phyloP scores from a whole-genome alignment of 202 grass and related monocot species.

The Setaria viridis region DNA sequence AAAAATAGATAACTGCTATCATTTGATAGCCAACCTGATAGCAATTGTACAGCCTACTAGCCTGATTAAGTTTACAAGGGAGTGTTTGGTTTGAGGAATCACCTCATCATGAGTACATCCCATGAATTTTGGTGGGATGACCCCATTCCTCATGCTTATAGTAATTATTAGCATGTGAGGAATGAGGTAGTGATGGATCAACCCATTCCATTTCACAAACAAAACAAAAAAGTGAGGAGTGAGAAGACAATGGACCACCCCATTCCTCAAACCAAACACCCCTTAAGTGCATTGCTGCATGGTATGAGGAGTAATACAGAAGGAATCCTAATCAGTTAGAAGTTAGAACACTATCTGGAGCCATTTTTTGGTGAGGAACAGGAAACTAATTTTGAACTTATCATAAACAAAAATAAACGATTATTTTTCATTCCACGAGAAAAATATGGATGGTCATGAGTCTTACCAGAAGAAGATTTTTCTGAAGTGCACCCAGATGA shows the following conservation, averaged over 20 bases:
- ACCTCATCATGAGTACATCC: too few relatives aligned
- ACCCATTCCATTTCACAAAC: too few relatives aligned
- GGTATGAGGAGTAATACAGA: not conserved
- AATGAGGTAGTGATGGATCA: too few relatives aligned
- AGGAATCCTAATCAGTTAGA: not conserved
- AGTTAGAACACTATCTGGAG: not conserved
- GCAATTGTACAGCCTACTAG: not conserved
- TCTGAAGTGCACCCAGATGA: constrained; percentile 40
- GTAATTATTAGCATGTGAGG: too few relatives aligned
- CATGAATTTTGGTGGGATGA: too few relatives aligned
- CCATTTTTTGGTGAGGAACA: not conserved
- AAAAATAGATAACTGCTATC: not conserved
- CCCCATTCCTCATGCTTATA: too few relatives aligned
- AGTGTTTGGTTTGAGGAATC: too few relatives aligned
- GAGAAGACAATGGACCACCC: too few relatives aligned
- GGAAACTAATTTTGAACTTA: not conserved
- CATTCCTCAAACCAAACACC: too few relatives aligned
- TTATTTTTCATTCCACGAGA: not conserved
- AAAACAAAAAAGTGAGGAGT: too few relatives aligned
- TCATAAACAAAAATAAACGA: not conserved
- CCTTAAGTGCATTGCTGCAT: not conserved
- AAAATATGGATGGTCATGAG: constrained; percentile 21
- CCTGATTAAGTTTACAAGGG: not conserved
- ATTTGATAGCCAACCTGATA: not conserved
- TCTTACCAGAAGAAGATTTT: constrained; percentile 40